A percentile compares a stretch with the other conserved stretches of the same genome.
phyloP scores from a whole-genome alignment of 306 rosid species.

The Delonix regia region DNA sequence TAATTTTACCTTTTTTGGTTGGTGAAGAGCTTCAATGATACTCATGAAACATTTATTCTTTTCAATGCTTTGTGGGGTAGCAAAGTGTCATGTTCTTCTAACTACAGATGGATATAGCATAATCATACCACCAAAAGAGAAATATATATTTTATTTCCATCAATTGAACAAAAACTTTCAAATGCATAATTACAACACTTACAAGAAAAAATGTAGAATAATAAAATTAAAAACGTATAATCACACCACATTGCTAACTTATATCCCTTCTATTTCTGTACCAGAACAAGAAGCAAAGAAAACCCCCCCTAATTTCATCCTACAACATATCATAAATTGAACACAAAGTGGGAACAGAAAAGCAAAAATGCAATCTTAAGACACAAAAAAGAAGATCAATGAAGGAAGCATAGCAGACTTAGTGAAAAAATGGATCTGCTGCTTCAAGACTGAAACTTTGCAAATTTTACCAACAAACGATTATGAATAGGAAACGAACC shows the following conservation, averaged over 20 bases:
- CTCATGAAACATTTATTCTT: constrained; percentile 24
- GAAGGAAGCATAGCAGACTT: constrained; percentile 36
- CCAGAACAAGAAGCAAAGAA: background rate
- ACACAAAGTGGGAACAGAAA: background rate
- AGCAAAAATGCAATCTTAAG: background rate
- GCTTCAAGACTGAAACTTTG: constrained; percentile 35
- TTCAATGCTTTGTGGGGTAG: constrained; percentile 23
- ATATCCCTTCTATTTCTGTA: constrained; percentile 11
- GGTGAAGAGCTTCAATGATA: constrained; percentile 34
- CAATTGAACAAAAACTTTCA: constrained; percentile 44
- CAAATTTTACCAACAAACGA: constrained; percentile 28
- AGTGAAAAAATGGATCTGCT: constrained; percentile 40
- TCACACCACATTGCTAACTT: constrained; percentile 38
- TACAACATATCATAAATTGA: constrained; percentile 17
- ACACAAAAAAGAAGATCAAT: constrained; percentile 19
- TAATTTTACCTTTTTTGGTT: constrained; percentile 23
- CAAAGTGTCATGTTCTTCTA: constrained; percentile 31
- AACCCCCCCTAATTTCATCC: constrained; percentile 18
- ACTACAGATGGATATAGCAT: constrained; percentile 20
- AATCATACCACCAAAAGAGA: constrained; percentile 36
- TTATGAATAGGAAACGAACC: background rate
- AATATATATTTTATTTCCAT: constrained; percentile 25
- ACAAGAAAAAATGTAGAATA: constrained; percentile 26
- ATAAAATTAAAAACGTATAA: constrained; percentile 29
- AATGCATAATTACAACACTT: constrained; percentile 50